phyloP scores from a whole-genome alignment of 371 early-diverging fungal genomes.

The Mucor velutinosus region DNA sequence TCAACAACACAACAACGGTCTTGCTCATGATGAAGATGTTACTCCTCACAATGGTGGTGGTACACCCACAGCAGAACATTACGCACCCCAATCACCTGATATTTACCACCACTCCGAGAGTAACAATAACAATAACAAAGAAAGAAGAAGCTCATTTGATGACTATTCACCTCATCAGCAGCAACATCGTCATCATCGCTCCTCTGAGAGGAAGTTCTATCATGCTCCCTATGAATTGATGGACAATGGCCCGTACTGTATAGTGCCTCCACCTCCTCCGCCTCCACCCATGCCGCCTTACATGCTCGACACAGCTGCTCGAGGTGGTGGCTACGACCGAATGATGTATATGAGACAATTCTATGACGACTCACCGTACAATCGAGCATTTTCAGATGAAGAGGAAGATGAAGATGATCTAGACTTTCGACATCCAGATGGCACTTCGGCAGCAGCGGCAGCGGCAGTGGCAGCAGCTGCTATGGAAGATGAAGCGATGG shows the following conservation, averaged over 20 bases:
- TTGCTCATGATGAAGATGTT: neutral
- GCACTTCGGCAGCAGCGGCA: neutral
- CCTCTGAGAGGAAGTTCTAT: neutral
- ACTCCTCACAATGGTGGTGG: neutral
- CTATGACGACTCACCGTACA: neutral
- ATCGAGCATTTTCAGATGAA: conserved; percentile 1
- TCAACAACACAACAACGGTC: neutral
- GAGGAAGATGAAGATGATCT: conserved; percentile 6
- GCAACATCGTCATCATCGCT: neutral
- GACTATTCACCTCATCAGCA: neutral
- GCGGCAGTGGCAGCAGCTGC: neutral
- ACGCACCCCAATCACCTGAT: conserved; percentile 19
- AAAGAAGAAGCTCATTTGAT: conserved; percentile 2
- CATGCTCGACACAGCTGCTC: neutral
- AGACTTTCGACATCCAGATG: neutral
- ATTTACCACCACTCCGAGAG: conserved; percentile 4
- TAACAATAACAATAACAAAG: conserved; percentile 8
- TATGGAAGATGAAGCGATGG: neutral
- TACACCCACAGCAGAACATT: neutral
- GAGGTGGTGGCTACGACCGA: neutral
- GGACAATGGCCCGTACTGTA: neutral
- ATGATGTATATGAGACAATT: neutral
- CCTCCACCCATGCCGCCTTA: neutral
- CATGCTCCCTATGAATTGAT: neutral
- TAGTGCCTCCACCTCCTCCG: neutral